Percentiles rank a stretch among this genome's conserved stretches.
phyloP scores from a whole-genome alignment of 169 alveolate species.

The Plasmodium berghei region DNA sequence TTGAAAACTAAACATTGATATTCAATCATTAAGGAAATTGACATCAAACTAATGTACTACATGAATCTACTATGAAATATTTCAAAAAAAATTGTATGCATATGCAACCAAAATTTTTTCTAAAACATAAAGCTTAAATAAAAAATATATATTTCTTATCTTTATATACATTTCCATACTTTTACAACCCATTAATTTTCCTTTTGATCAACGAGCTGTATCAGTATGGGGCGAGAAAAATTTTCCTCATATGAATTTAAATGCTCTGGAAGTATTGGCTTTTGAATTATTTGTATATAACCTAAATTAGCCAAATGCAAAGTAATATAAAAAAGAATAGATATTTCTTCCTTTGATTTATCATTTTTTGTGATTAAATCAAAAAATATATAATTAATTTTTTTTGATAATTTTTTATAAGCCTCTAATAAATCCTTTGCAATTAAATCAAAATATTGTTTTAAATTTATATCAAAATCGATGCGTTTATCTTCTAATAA shows the following conservation, averaged over 20 bases:
- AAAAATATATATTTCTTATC: too few relatives aligned
- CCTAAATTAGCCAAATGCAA: slow-evolving; percentile 75
- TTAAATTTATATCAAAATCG: slow-evolving; percentile 34
- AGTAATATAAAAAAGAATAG: slow-evolving; percentile 64
- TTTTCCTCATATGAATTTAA: slow-evolving; percentile 37
- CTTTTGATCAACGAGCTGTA: slow-evolving; percentile 31
- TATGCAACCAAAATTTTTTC: too few relatives aligned
- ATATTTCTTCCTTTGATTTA: slow-evolving; percentile 47
- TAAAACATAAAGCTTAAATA: too few relatives aligned
- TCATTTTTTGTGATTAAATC: slow-evolving; percentile 59
- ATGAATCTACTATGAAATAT: too few relatives aligned
- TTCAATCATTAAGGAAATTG: too few relatives aligned
- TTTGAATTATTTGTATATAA: slow-evolving; percentile 48
- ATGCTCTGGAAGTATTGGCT: slow-evolving; percentile 67
- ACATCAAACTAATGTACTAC: too few relatives aligned
- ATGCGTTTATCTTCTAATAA: slow-evolving; percentile 39
- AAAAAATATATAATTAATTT: slow-evolving; percentile 67
- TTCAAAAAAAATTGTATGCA: too few relatives aligned
- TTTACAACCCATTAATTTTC: not conserved
- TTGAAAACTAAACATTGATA: too few relatives aligned
- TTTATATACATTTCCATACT: not conserved
- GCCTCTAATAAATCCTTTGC: slow-evolving; percentile 65
- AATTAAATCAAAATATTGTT: slow-evolving; percentile 68
- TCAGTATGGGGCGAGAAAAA: slow-evolving; percentile 55
- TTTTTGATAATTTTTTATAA: slow-evolving; percentile 56